Evolutionary conservation across 768 basidiomycete genomes (phyloP).

Genomic region (Clitopilus passeckerianus): DNA sequence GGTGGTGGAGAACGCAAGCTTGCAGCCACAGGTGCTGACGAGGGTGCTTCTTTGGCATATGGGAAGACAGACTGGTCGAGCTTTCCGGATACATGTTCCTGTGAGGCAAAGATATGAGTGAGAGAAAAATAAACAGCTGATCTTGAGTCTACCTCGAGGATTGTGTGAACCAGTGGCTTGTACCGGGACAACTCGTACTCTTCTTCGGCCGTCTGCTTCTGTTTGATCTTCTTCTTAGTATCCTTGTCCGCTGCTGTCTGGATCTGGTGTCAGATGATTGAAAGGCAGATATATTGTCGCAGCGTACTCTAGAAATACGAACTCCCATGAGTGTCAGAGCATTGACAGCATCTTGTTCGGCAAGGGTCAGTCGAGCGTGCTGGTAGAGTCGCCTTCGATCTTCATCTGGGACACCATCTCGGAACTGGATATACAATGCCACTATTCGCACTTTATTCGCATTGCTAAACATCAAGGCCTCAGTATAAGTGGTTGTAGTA

Average conservation of each 20-base stretch:
- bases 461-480: constrained; percentile 43
- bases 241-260: constrained; percentile 77
- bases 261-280: not conserved
- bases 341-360: constrained; percentile 93
- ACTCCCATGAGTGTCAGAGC: constrained; percentile 79
- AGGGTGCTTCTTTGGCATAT: constrained; percentile 79
- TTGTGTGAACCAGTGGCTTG: constrained; percentile 74
- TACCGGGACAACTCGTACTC: constrained; percentile 96
- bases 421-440: constrained; percentile 88
- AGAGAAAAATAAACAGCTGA: not conserved
- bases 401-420: constrained; percentile 98
- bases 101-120: not conserved
- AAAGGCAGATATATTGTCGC: not conserved
- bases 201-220: constrained; percentile 71
- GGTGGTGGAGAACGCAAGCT: constrained; percentile 49
- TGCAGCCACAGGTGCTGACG: constrained; percentile 37
- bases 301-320: constrained; percentile 74
- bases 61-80: constrained; percentile 83
- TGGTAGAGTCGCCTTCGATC: constrained; percentile 93
- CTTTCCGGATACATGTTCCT: constrained; percentile 82
- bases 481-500: not conserved
- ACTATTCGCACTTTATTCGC: constrained; percentile 94
- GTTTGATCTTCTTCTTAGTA: constrained; percentile 76
- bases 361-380: constrained; percentile 81
- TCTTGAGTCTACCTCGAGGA: constrained; percentile 70